These are phyloP conservation scores for Suillus luteus DNA, from an alignment of 768 basidiomycete species.

Conservation along the genomic window DNA sequence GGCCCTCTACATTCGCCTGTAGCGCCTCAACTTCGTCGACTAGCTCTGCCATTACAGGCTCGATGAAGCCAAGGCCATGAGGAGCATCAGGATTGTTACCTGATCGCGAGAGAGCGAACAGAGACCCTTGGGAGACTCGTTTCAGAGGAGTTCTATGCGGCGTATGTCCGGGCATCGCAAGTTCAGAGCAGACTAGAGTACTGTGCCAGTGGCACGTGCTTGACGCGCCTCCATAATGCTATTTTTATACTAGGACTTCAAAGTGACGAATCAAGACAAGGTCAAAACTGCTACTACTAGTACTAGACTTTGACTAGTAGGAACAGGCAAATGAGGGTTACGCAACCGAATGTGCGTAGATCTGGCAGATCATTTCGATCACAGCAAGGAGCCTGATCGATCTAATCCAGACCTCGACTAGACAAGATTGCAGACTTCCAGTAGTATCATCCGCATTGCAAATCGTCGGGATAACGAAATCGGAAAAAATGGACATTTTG, in stretches of 20 bases:
- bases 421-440: background rate
- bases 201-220: conserved; percentile 7
- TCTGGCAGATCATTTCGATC: background rate
- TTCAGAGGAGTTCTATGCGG: conserved; percentile 81
- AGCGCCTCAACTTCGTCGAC: conserved; percentile 85
- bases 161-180: conserved; percentile 34
- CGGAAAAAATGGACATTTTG: conserved; percentile 3
- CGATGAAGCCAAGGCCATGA: conserved; percentile 82
- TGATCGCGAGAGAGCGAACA: conserved; percentile 83
- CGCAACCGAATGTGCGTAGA: background rate
- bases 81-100: conserved; percentile 68
- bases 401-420: background rate
- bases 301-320: too few relatives aligned
- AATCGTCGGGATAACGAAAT: background rate
- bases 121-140: conserved; percentile 89
- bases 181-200: background rate
- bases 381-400: background rate
- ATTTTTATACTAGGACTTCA: background rate
- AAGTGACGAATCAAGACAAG: background rate
- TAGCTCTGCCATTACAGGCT: conserved; percentile 82
- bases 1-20: conserved; percentile 70
- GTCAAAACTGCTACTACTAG: too few relatives aligned
- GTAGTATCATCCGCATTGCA: background rate
- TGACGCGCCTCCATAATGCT: background rate
- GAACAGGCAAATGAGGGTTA: background rate